Percentiles rank a stretch among this genome's conserved stretches.
phyloP scores from a whole-genome alignment of 2,329 filamentous ascomycete genomes.

The Cercospora sojina region DNA sequence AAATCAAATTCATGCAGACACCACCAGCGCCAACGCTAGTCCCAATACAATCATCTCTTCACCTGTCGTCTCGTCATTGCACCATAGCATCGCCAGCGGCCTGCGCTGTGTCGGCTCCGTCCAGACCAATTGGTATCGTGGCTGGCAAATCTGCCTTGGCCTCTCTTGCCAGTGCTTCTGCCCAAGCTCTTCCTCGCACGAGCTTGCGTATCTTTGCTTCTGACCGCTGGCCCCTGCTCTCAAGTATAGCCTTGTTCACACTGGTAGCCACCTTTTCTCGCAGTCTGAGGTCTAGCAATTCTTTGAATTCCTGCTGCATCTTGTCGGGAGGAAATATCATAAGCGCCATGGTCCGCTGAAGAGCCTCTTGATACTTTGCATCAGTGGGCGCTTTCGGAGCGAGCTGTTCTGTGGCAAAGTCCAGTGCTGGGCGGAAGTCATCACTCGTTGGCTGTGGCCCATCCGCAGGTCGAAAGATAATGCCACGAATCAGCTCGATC shows the following conservation, averaged over 20 bases:
- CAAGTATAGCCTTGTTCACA: constrained; percentile 86
- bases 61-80: constrained; percentile 18
- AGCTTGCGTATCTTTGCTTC: constrained; percentile 82
- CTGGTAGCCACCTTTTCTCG: constrained; percentile 78
- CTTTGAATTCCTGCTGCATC: constrained; percentile 71
- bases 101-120: constrained; percentile 28
- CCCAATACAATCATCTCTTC: constrained; percentile 12
- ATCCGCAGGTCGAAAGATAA: constrained; percentile 46
- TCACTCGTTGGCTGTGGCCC: constrained; percentile 54
- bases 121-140: constrained; percentile 45
- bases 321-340: constrained; percentile 83
- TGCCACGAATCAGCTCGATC: constrained; percentile 84
- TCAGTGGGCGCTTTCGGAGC: constrained; percentile 83
- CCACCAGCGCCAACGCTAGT: constrained; percentile 32
- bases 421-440: constrained; percentile 76
- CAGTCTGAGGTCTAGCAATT: constrained; percentile 74
- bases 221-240: constrained; percentile 67
- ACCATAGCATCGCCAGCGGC: constrained; percentile 28
- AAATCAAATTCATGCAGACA: not conserved
- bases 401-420: constrained; percentile 83
- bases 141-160: constrained; percentile 45
- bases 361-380: constrained; percentile 74
- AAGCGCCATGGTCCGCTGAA: constrained; percentile 90
- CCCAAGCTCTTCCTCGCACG: constrained; percentile 80
- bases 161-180: constrained; percentile 62